Conservation (phyloP, 805 yeast species). For the Pichia scutulata region DNA sequence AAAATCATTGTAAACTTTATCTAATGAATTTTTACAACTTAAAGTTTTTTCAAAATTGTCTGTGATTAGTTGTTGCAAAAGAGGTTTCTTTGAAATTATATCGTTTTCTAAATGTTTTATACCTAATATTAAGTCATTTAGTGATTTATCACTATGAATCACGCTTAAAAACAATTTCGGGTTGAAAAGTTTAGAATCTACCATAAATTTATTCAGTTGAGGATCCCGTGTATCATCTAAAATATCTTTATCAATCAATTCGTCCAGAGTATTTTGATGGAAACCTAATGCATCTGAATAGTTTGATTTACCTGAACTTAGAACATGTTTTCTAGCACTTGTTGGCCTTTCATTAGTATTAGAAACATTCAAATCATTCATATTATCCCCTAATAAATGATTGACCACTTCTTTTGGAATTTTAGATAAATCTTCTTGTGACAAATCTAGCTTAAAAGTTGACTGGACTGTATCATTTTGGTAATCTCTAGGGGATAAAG, state of each 20-base stretch:
- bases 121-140: slow-evolving; percentile 40
- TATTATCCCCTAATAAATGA: slow-evolving; percentile 18
- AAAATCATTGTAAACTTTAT: slow-evolving; percentile 50
- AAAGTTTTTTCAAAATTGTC: slow-evolving; percentile 59
- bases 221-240: slow-evolving; percentile 34
- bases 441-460: slow-evolving; percentile 12
- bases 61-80: slow-evolving; percentile 44
- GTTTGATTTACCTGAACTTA: slow-evolving; percentile 6
- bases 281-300: slow-evolving; percentile 49
- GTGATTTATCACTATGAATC: slow-evolving; percentile 49
- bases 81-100: slow-evolving; percentile 41
- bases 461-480: slow-evolving; percentile 17
- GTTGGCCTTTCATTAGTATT: neutral
- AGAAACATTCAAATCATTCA: slow-evolving; percentile 4
- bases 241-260: slow-evolving; percentile 33
- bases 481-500: slow-evolving; percentile 33
- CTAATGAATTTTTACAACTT: slow-evolving; percentile 54
- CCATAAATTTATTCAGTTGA: slow-evolving; percentile 34
- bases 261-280: slow-evolving; percentile 37
- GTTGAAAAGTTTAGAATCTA: slow-evolving; percentile 52
- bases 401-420: slow-evolving; percentile 22
- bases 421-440: slow-evolving; percentile 10
- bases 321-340: neutral
- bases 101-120: slow-evolving; percentile 42
- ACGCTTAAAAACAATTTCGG: slow-evolving; percentile 47